Percentiles rank a stretch among this genome's conserved stretches.
Evolutionary conservation across 768 basidiomycete genomes (phyloP).

Genomic region (Tulasnella sp.): DNA sequence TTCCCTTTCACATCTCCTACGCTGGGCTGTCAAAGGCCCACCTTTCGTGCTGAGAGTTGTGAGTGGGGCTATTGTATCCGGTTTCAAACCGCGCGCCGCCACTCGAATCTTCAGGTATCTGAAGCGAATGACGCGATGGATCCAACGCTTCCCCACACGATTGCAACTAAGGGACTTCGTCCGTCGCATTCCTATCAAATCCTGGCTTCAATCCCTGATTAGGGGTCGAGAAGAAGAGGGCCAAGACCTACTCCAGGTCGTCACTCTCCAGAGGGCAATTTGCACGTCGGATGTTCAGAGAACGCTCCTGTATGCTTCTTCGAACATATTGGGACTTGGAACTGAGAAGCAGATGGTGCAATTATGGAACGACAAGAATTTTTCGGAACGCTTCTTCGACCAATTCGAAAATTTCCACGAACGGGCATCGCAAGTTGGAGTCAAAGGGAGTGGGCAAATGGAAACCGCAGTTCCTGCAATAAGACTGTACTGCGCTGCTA

Average conservation of each 20-base stretch:
- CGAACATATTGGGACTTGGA: neutral
- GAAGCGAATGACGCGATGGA: neutral
- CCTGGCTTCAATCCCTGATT: neutral
- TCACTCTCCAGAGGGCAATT: neutral
- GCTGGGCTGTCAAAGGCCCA: slow-evolving; percentile 45
- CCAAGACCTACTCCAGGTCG: neutral
- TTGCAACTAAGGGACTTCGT: no score
- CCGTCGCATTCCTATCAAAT: neutral
- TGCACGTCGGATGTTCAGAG: neutral
- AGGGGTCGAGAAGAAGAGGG: neutral
- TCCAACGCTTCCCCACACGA: neutral
- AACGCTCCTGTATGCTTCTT: neutral
- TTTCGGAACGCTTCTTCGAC: neutral
- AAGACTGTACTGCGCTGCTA: neutral
- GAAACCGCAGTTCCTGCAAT: neutral
- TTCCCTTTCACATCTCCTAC: slow-evolving; percentile 3
- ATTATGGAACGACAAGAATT: neutral
- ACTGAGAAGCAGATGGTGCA: neutral
- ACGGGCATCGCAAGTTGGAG: neutral
- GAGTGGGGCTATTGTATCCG: no score
- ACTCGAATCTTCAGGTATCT: neutral
- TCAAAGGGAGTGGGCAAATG: neutral
- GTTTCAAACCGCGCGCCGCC: no score
- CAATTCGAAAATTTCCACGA: neutral
- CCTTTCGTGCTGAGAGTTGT: no score